phyloP scores from a whole-genome alignment of 2,329 filamentous ascomycete species.

The Graphilbum fragrans region DNA sequence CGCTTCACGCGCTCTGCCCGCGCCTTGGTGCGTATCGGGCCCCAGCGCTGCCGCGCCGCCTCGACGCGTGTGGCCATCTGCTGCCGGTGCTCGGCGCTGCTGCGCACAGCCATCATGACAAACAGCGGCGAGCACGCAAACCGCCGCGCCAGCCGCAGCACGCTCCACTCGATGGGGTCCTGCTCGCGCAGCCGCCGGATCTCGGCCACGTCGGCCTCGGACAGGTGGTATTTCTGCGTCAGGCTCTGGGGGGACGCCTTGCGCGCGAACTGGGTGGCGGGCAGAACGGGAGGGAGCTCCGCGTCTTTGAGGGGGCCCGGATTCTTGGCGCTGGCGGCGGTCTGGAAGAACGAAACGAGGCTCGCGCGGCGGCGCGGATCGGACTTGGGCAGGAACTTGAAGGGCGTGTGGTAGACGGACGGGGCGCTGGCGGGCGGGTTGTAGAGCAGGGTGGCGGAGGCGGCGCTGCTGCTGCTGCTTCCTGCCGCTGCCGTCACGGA shows the following conservation, averaged over 20 bases:
- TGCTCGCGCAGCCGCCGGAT: conserved; percentile 41
- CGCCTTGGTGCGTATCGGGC: conserved; percentile 40
- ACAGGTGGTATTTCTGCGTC: conserved; percentile 33
- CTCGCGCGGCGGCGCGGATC: conserved; percentile 41
- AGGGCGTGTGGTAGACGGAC: conserved; percentile 51
- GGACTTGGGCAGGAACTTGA: conserved; percentile 48
- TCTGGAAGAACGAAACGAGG: conserved; percentile 29
- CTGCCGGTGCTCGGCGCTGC: conserved; percentile 33
- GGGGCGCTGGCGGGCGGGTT: conserved; percentile 34
- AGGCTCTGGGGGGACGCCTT: not conserved
- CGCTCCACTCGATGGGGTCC: conserved; percentile 44
- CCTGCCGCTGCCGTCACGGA: conserved; percentile 1
- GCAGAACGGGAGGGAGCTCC: conserved; percentile 8
- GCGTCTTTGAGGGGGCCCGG: conserved; percentile 19
- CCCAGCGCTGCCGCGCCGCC: conserved; percentile 42
- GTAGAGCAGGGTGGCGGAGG: conserved; percentile 29
- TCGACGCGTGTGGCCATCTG: conserved; percentile 32
- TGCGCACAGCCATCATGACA: conserved; percentile 43
- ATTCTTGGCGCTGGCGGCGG: conserved; percentile 8
- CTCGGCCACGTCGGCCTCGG: conserved; percentile 42
- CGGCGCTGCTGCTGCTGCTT: not conserved
- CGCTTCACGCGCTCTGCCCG: conserved; percentile 42
- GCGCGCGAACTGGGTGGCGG: conserved; percentile 4
- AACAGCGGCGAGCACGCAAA: conserved; percentile 45
- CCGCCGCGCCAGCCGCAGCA: conserved; percentile 36